These are phyloP conservation scores for Cerioporus squamosus DNA, from an alignment of 1,284 basidiomycete genomes.

Conservation along the genomic window DNA sequence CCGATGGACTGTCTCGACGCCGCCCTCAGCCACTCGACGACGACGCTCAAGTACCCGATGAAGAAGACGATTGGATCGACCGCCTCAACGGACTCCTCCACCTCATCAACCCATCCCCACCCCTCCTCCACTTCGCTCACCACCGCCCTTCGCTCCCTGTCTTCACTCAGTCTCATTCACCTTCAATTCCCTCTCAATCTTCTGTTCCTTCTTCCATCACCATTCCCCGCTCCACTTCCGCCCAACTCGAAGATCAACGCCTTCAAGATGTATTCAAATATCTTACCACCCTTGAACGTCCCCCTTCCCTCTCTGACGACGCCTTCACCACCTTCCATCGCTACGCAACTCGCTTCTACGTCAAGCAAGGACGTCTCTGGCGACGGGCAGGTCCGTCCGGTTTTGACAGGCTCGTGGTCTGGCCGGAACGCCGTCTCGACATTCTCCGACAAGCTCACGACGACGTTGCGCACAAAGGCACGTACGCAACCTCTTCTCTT, in stretches of 20 bases:
- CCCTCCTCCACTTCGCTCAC: not conserved
- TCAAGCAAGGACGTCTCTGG: constrained; percentile 14
- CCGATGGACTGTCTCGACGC: constrained; percentile 42
- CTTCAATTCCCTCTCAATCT: not conserved
- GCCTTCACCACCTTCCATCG: not conserved
- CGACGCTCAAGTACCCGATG: constrained; percentile 29
- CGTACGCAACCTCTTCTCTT: constrained; percentile 16
- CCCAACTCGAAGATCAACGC: not conserved
- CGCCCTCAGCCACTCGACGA: constrained; percentile 14
- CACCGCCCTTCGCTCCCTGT: not conserved
- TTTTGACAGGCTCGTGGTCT: constrained; percentile 14
- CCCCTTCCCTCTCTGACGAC: not conserved
- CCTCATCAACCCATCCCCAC: constrained; percentile 7
- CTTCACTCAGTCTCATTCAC: not conserved
- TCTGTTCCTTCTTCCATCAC: not conserved
- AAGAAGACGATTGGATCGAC: constrained; percentile 40
- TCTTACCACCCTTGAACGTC: constrained; percentile 19
- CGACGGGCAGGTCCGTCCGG: constrained; percentile 1
- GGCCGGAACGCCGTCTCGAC: not conserved
- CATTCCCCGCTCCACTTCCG: not conserved
- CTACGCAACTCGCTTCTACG: constrained; percentile 14
- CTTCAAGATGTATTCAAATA: constrained; percentile 1
- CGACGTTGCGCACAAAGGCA: constrained; percentile 32
- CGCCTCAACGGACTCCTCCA: constrained; percentile 26
- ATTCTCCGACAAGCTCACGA: constrained; percentile 27